Evolutionary conservation across 805 yeast genomes (phyloP), one percentile per base, ranked within the genome.

Genomic region (Monosporozyma servazzii): DNA sequence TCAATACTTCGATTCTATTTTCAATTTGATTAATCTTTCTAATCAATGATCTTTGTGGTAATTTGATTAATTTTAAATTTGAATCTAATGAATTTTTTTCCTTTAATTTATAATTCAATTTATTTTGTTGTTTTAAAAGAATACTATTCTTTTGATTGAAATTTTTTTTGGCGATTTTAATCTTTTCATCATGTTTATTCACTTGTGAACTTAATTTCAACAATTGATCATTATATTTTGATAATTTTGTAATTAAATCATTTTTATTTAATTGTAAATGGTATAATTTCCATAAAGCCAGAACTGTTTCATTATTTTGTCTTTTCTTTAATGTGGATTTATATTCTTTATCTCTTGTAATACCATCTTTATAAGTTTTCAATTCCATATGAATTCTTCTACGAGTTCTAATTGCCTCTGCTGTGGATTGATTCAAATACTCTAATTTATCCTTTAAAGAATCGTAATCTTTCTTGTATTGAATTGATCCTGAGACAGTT

Each of bases 401-500:
- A 66, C 83, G 84, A 54, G 82, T 78, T 27, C 87, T 77, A 53
- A 84, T 80, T 3, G 86, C 78, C 10, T 79, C 72, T 2, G 83
- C 77, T 0, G 95, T 75, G 2, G 75, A 73, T 43, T 81, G 84
- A 52, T 78, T 82, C 2, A 91, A 83, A 29, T 71, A 72, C 43
- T 84, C 93, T 50, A 76, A 78, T 58, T 82, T 81, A 17, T 80
- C 85, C 56, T 77, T 75, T 48, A 88, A 68, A 15, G 57, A 53
- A 10, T 85, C 91, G 64, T 86, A 91, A 52, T 88, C 88, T 29
- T 71, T 72, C 45, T 79, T 77, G 57, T 65, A 77, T 40, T 86
- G 93, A 7, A 73, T 67, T 0, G 96, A 86, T 0, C 96, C 96
- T 54, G 95, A 85, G 27, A 93, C 81, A 15, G 80, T 80, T 68